Base-by-base conservation (phyloP, 805 yeast genomes). In the Candida manassasensis region DNA sequence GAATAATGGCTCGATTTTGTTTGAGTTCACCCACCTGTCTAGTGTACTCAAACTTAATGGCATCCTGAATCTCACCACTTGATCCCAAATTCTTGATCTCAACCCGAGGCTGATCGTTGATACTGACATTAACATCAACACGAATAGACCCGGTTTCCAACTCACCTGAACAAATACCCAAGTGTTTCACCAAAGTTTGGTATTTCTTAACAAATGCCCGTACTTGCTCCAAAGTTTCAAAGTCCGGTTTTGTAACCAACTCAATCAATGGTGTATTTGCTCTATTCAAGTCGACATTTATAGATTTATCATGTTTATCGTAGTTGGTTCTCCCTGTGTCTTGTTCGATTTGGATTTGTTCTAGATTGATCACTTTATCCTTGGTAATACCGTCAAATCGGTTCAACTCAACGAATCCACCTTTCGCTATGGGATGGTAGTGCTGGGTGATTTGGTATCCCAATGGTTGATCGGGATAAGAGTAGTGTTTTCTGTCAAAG, bases 361-460 rank as follows among this genome's bases (percentile, higher is more conserved):
- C 78, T 17, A 93, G 78, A 2, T 74, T 58, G 6, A 88, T 82
- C 4, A 41, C 50, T 34, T 78, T 71, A 2, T 59, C 57, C 3
- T 58, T 54, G 2, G 61, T 50, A 2, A 76, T 64, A 6, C 72
- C 77, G 52, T 88, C 96, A 36, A 69, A 64, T 22, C 71, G 59
- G 8, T 49, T 52, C 27, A 90, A 54, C 15, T 53, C 53, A 19
- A 90, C 32, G 14, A 36, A 44, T 0, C 98, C 98, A 32, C 75
- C 69, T 21, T 57, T 63, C 2, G 96, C 93, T 31, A 85, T 65
- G 1, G 97, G 97, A 22, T 71, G 70, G 53, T 74, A 86, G 51
- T 78, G 84, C 59, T 93, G 98, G 0, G 98, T 93, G 33, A 93
- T 83, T 55, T 93, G 98, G 59, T 88, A 93, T 1, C 98, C 98